Evolutionary conservation across 768 basidiomycete species (phyloP).

Genomic region (Boletus sensibilis): DNA sequence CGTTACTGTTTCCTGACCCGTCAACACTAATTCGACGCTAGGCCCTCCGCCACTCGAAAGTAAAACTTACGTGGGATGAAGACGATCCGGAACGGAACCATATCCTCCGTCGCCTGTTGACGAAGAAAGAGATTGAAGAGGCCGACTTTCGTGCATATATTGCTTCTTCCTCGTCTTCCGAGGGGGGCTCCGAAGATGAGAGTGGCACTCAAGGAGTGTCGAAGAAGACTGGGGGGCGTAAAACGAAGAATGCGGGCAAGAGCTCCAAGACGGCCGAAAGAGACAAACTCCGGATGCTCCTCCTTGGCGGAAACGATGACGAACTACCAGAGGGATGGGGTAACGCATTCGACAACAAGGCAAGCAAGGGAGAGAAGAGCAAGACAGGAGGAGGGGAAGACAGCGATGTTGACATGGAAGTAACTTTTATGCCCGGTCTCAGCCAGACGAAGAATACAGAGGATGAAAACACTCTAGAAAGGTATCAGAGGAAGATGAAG

Average conservation of each 20-base stretch:
- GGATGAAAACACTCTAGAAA: conserved; percentile 87
- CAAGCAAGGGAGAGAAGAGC: neutral
- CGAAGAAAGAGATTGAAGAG: conserved; percentile 86
- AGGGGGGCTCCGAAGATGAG: conserved; percentile 44
- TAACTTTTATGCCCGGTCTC: conserved; percentile 90
- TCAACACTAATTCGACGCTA: conserved; percentile 30
- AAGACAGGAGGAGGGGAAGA: conserved; percentile 24
- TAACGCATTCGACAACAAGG: conserved; percentile 33
- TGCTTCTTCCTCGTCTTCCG: conserved; percentile 69
- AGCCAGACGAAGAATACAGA: conserved; percentile 50
- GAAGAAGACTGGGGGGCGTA: conserved; percentile 1
- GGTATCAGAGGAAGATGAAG: conserved; percentile 84
- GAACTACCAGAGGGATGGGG: conserved; percentile 87
- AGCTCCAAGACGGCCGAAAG: conserved; percentile 46
- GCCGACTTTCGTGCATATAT: conserved; percentile 83
- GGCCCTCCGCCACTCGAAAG: conserved; percentile 97
- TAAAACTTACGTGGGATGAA: conserved; percentile 97
- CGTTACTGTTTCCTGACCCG: neutral
- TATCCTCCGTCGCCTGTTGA: conserved; percentile 73
- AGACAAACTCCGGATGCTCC: conserved; percentile 72
- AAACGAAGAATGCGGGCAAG: conserved; percentile 19
- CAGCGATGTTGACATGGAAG: conserved; percentile 81
- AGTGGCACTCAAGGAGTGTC: neutral
- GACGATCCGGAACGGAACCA: conserved; percentile 88
- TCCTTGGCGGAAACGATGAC: conserved; percentile 66